Base-by-base conservation (phyloP, 495 filamentous ascomycete genomes). In the Daldinia vernicosa region DNA sequence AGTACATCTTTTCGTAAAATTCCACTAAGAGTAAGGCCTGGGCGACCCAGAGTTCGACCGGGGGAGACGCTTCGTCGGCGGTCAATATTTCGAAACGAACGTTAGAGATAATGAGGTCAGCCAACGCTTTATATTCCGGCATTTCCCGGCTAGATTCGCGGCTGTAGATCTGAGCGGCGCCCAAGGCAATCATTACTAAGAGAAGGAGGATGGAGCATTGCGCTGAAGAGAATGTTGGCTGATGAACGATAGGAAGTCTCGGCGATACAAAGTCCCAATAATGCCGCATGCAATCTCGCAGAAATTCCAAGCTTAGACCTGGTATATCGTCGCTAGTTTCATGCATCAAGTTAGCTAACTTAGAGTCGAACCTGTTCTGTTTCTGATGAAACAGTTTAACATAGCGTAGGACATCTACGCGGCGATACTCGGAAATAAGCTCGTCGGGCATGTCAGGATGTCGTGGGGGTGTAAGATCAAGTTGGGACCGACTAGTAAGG, bases 1-100 rank as follows among this genome's bases (percentile, higher is more conserved):
- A 93, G 76, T 93, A 97, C 87, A 95, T 92, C 85, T 99, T 99
- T 80, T 99, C 95, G 76, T 95, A 97, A 3, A 97, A 88, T 74
- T 99, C 95, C 15, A 99, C 82, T 7, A 99, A 81, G 14, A 99
- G 79, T 26, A 98, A 81, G 0, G 95, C 91, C 75, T 99, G 95
- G 67, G 96, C 96, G 27, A 97, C 88, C 95, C 95, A 99, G 14
- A 99, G 83, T 67, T 93, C 93, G 1, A 95, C 95, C 2, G 95
- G 95, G 6, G 95, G 93, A 24, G 89, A 84, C 65, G 96, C 96
- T 73, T 97, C 93, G 28, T 88, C 87, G 71, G 95, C 89, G 73
- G 90, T 92, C 64, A 99, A 91, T 5, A 95, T 90, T 73, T 95
- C 91, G 84, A 92, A 97, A 22, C 95, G 87, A 19, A 97, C 81